Evolutionary conservation across 2,329 filamentous ascomycete genomes (phyloP), one percentile per base, ranked within the genome.

Genomic region (Dothistroma septosporum): DNA sequence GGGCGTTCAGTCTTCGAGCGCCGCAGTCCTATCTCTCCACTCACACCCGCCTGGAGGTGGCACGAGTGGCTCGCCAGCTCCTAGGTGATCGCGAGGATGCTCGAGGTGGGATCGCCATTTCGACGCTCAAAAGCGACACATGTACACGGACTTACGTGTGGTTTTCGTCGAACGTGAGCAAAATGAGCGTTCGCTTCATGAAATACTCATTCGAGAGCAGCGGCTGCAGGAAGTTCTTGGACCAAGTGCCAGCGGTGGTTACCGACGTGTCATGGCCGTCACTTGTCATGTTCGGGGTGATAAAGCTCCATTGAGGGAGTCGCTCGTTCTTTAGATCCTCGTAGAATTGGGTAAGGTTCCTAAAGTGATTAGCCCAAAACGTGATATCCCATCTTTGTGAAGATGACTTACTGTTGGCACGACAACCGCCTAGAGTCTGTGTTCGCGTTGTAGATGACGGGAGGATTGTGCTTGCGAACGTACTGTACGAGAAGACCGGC

Each of bases 131-230:
- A 16, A 16, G 19, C 21, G 11, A 53, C 24, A 32, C 33, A 19
- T 12, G 4, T 11, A 53, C 8, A 16, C 14, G 24, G 14, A 22
- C 32, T 41, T 35, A 52, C 32, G 83, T 85, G 68, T 87, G 84
- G 73, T 87, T 89, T 77, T 94, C 91, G 65, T 94, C 91, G 70
- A 91, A 94, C 2, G 82, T 92, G 61, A 94, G 75, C 5, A 93
- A 78, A 10, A 94, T 82, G 1, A 94, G 82, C 0, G 89, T 92
- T 70, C 89, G 85, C 54, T 89, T 78, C 84, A 87, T 89, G 75
- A 94, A 93, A 66, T 87, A 83, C 53, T 78, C 75, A 76, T 93
- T 83, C 37, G 81, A 73, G 7, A 94, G 80, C 9, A 94, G 84
- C 0, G 89, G 89, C 60, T 84, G 81, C 1, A 94, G 75, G 77